Conservation (phyloP, 768 basidiomycete species). For the Cystobasidiopsis lactophilus region DNA sequence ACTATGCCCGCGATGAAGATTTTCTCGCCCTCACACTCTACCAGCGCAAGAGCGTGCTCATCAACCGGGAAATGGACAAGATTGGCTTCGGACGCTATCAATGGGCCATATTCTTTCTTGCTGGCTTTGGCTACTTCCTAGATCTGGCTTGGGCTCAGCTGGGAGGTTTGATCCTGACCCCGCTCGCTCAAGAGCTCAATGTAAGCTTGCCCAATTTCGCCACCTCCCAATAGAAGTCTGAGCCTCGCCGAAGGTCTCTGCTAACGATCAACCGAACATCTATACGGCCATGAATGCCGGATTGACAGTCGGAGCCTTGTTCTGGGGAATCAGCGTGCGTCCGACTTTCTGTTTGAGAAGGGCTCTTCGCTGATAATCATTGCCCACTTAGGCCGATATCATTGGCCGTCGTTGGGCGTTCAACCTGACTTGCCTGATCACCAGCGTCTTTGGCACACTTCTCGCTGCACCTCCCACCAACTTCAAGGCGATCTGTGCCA, state of each 20-base stretch:
- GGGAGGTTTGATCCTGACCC: constrained; percentile 21
- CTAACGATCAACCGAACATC: constrained; percentile 21
- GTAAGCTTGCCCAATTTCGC: no score
- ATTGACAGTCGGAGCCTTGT: constrained; percentile 22
- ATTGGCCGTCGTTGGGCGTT: constrained; percentile 26
- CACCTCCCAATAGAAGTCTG: no score
- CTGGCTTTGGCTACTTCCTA: constrained; percentile 25
- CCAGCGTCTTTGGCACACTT: constrained; percentile 23
- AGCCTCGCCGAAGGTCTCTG: no score
- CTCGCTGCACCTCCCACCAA: constrained; percentile 25
- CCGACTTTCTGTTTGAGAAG: not conserved
- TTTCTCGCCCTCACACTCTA: constrained; percentile 16
- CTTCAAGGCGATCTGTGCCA: constrained; percentile 24
- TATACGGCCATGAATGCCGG: constrained; percentile 24
- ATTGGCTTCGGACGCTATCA: constrained; percentile 1
- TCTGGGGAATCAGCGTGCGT: constrained; percentile 20
- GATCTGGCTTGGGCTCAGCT: constrained; percentile 24
- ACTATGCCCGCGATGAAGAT: not conserved
- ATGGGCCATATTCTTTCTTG: constrained; percentile 24
- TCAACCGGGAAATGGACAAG: constrained; percentile 23
- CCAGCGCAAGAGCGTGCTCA: constrained; percentile 23
- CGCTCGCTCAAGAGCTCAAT: constrained; percentile 22
- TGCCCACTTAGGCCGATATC: constrained; percentile 18
- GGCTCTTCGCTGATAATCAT: not conserved
- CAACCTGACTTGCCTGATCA: constrained; percentile 27